These are phyloP conservation scores for Xerocomus potaroensis DNA, from an alignment of 768 basidiomycete species.

Conservation along the genomic window DNA sequence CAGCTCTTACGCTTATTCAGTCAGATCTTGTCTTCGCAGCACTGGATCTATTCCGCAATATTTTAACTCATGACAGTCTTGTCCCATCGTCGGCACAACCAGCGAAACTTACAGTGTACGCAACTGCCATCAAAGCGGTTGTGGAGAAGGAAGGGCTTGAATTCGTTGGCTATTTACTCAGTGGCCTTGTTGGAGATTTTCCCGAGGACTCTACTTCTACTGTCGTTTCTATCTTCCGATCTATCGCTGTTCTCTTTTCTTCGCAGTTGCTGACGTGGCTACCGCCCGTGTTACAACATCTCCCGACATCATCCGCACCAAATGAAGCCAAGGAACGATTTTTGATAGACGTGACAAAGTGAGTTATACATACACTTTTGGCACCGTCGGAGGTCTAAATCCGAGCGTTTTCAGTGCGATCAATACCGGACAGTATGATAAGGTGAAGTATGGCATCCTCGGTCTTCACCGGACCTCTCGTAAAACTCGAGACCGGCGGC, in stretches of 20 bases:
- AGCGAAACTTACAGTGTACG: constrained; percentile 60
- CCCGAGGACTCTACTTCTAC: constrained; percentile 75
- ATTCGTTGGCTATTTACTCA: constrained; percentile 63
- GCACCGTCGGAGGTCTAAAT: constrained; percentile 1
- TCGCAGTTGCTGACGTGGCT: constrained; percentile 69
- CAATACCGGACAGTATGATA: constrained; percentile 62
- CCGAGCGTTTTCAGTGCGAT: constrained; percentile 47
- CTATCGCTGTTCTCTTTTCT: constrained; percentile 63
- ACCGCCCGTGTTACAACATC: constrained; percentile 61
- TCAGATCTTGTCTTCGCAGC: constrained; percentile 78
- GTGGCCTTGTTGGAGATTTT: constrained; percentile 82
- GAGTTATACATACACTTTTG: constrained; percentile 27
- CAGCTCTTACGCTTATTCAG: constrained; percentile 78
- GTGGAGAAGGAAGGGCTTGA: constrained; percentile 70
- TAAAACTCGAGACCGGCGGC: constrained; percentile 64
- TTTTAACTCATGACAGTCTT: constrained; percentile 74
- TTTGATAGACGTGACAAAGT: constrained; percentile 72
- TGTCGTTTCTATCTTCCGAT: constrained; percentile 76
- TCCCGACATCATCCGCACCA: constrained; percentile 59
- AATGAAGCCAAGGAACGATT: constrained; percentile 67
- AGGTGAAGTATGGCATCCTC: constrained; percentile 77
- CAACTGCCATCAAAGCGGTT: constrained; percentile 53
- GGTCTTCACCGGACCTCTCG: constrained; percentile 67
- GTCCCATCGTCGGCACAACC: constrained; percentile 44
- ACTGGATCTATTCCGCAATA: constrained; percentile 72